Conservation (phyloP, 1,284 basidiomycete genomes). For the Acaromyces ingoldii region DNA sequence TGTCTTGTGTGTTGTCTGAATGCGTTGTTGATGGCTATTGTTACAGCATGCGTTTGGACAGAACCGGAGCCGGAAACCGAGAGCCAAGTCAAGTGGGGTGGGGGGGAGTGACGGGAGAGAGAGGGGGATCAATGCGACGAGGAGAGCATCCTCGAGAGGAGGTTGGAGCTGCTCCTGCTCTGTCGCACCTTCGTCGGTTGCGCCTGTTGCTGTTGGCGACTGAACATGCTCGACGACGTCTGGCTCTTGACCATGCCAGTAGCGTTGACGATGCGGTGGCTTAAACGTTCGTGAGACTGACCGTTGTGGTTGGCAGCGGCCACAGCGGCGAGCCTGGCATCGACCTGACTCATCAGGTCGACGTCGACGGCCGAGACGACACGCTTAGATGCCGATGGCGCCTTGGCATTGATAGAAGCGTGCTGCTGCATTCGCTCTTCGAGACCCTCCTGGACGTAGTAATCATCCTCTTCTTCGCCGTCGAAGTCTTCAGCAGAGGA, state of each 20-base stretch:
- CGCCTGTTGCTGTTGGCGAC: conserved; percentile 26
- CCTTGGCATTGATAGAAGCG: conserved; percentile 1
- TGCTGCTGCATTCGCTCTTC: conserved; percentile 29
- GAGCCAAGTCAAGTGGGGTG: no score
- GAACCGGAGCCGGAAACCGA: no score
- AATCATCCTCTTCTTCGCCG: conserved; percentile 43
- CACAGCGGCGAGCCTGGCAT: not conserved
- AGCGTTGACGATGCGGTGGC: conserved; percentile 34
- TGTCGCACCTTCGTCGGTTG: conserved; percentile 27
- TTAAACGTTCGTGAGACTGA: conserved; percentile 35
- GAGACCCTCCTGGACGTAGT: conserved; percentile 33
- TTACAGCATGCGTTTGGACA: no score
- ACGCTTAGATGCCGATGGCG: conserved; percentile 6
- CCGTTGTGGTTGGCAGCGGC: conserved; percentile 19
- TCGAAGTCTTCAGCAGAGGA: conserved; percentile 45
- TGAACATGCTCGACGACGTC: conserved; percentile 23
- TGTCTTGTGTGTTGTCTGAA: no score
- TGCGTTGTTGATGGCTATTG: no score
- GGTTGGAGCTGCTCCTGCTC: conserved; percentile 36
- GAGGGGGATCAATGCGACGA: conserved; percentile 2
- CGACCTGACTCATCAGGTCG: not conserved
- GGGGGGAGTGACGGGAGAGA: not conserved
- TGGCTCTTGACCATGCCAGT: conserved; percentile 34
- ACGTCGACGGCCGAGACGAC: conserved; percentile 13
- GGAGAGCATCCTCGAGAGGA: conserved; percentile 34